These are phyloP conservation scores for Zygnema cylindricum DNA, from an alignment of 139 green algal species.

Conservation along the genomic window DNA sequence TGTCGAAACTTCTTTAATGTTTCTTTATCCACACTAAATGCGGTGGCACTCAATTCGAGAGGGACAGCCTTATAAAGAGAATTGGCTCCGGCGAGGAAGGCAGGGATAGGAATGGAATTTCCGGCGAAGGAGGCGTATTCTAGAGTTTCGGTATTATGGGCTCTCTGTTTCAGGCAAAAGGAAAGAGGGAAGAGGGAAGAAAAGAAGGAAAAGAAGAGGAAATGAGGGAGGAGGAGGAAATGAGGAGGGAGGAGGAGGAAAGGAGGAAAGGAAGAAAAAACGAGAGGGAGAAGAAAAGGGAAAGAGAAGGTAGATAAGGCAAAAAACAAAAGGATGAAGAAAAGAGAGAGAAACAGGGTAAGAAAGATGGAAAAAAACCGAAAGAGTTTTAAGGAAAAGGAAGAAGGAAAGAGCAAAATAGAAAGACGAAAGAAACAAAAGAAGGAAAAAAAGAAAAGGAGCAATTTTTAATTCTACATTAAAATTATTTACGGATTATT, in stretches of 20 bases:
- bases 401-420: neutral
- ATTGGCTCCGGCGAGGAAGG: constrained; percentile 54
- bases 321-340: neutral
- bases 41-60: neutral
- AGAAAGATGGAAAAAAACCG: too few species aligned
- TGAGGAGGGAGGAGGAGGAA: too few species aligned
- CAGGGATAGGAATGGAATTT: neutral
- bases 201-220: neutral
- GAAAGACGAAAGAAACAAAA: neutral
- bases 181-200: neutral
- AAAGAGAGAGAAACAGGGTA: neutral
- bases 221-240: neutral
- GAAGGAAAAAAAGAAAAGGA: too few species aligned
- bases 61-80: constrained; percentile 51
- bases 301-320: neutral
- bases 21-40: constrained; percentile 51
- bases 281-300: neutral
- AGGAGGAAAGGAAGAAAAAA: neutral
- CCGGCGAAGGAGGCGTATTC: constrained; percentile 11
- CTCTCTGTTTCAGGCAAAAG: neutral
- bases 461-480: too few species aligned
- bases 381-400: neutral
- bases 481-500: too few species aligned
- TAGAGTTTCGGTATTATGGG: neutral
- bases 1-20: constrained; percentile 33